Base-by-base conservation (phyloP, 495 filamentous ascomycete genomes). In the Aspergillus nidulans region DNA sequence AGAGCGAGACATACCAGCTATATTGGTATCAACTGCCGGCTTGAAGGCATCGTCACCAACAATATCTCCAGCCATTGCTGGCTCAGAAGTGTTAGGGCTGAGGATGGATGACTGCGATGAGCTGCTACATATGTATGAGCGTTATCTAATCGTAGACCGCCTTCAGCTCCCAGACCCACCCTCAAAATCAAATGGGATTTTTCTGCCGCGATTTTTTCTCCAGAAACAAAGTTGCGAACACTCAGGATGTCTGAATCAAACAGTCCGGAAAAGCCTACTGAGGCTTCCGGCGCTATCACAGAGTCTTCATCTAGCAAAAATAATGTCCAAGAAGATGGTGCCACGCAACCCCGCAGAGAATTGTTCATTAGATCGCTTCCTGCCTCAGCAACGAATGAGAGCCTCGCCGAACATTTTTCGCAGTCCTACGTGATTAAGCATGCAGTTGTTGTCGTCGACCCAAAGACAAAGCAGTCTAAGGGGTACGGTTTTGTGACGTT, bases 401-500 rank as follows among this genome's bases (percentile, higher is more conserved):
- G 76, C 39, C 80, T 99, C 28, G 86, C 90, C 40, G 84, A 88
- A 55, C 83, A 87, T 70, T 99, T 99, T 72, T 99, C 94, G 4
- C 84, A 96, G 69, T 85, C 87, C 50, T 97, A 90, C 65, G 90
- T 95, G 20, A 79, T 97, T 66, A 97, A 96, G 67, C 94, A 97
- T 70, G 92, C 92, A 48, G 87, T 86, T 5, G 90, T 91, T 12
- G 89, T 99, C 18, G 73, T 82, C 28, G 91, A 97, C 67, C 80
- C 86, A 1, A 70, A 79, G 54, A 94, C 90, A 6, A 95, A 96
- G 63, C 72, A 81, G 44, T 96, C 88, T 18, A 88, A 90, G 60
- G 92, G 92, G 9, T 99, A 88, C 69, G 94, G 94, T 45, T 99
- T 99, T 71, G 92, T 97, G 43, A 96, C 94, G 12, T 96, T 97